Evolutionary conservation across 495 filamentous ascomycete species (phyloP).

Genomic region (Xylaria cubensis): DNA sequence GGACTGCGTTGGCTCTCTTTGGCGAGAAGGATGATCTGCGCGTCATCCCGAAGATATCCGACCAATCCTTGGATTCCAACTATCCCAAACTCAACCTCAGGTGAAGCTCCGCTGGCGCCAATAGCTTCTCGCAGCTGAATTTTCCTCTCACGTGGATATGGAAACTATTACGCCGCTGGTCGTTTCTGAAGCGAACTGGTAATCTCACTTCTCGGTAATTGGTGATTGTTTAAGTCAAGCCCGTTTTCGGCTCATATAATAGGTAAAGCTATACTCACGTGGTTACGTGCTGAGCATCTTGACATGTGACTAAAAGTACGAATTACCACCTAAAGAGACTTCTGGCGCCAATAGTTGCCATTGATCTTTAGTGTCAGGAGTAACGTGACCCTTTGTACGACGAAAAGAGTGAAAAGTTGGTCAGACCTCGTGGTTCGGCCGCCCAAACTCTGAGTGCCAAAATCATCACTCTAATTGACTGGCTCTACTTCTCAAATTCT

Average conservation of each 20-base stretch:
- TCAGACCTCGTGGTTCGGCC: neutral
- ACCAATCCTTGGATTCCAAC: neutral
- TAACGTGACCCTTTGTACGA: neutral
- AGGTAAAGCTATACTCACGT: neutral
- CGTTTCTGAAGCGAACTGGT: neutral
- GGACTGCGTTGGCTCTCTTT: slow-evolving; percentile 6
- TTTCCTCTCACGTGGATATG: slow-evolving; percentile 1
- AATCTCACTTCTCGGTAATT: slow-evolving; percentile 9
- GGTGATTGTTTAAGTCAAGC: neutral
- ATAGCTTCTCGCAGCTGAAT: neutral
- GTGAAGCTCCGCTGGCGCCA: neutral
- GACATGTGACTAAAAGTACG: neutral
- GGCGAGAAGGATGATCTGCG: slow-evolving; percentile 7
- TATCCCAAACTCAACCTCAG: neutral
- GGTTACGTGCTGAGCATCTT: neutral
- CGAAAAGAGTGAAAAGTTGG: neutral
- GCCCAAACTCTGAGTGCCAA: neutral
- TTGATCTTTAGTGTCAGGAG: neutral
- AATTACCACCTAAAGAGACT: neutral
- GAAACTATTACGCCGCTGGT: neutral
- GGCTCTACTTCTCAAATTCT: neutral
- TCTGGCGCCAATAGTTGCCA: neutral
- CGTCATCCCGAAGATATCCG: slow-evolving; percentile 10
- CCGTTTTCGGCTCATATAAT: neutral
- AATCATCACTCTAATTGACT: neutral